Evolutionary conservation across 495 filamentous ascomycete genomes (phyloP), one percentile per base, ranked within the genome.

Genomic region (Lentithecium fluviatile): DNA sequence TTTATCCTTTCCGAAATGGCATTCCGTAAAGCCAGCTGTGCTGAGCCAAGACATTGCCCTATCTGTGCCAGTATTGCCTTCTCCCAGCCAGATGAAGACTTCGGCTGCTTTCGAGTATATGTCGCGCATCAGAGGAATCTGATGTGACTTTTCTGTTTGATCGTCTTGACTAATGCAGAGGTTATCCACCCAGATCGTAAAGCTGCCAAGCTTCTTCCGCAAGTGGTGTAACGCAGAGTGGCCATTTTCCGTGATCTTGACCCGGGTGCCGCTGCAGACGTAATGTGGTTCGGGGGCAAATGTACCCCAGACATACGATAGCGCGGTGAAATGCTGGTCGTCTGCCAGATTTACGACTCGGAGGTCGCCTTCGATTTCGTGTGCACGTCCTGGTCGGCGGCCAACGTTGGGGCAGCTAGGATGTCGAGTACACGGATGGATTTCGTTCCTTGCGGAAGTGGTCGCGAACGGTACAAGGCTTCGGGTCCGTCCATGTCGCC

Each of bases 41-140:
- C 24, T 19, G 11, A 59, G 6, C 12, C 50, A 52, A 8, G 1
- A n/a, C 56, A 59, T 59, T 13, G 56, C 56, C 34, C 56, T 45
- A 26, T 59, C 25, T 7, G 56, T 59, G 2, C 12, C 32, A 38
- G 29, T 6, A 50, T 24, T 51, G 11, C 51, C 51, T 24, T 45
- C 36, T 34, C 58, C 58, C 2, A 61, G 51, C 58, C 58, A 61
- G 17, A 61, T 40, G 23, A 32, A 55, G 2, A 54, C 40, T 5
- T 13, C 26, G 12, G 42, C 37, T n/a, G 58, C 58, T 4, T 20
- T 32, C 12, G 58, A 53, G 23, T 53, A 61, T 2, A 61, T 54
- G 17, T 61, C 49, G 7, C 58, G 49, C 58, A 61, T 61, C 17
- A 61, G 17, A 11, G 51, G 38, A 2, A 61, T 61, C 58, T 61